Evolutionary conservation across 106 monocot genomes (phyloP).

Genomic region (Apostasia shenzhenica): DNA sequence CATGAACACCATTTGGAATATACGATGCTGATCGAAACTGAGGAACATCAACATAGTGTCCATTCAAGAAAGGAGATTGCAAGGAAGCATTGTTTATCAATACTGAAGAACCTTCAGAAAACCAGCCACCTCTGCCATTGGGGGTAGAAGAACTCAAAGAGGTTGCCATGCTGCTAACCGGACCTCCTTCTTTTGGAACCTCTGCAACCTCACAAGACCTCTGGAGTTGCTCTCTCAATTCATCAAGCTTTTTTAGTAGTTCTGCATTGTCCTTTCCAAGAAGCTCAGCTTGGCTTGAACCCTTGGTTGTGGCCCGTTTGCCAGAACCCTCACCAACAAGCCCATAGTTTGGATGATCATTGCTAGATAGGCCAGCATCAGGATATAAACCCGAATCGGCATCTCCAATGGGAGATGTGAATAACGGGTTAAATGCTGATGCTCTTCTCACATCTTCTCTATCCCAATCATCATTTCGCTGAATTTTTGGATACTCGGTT

Average conservation of each 20-base stretch:
- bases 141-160: conserved; percentile 14
- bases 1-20: conserved; percentile 27
- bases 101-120: conserved; percentile 24
- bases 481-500: conserved; percentile 2
- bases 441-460: conserved; percentile 11
- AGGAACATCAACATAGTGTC: conserved; percentile 12
- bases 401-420: conserved; percentile 37
- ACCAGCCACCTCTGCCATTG: conserved; percentile 20
- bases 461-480: conserved; percentile 9
- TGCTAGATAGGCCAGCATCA: conserved; percentile 49
- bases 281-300: conserved; percentile 23
- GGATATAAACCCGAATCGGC: conserved; percentile 45
- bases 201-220: conserved; percentile 49
- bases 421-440: conserved; percentile 11
- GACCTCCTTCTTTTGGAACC: conserved; percentile 25
- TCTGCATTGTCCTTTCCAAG: conserved; percentile 60
- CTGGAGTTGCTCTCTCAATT: conserved; percentile 69
- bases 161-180: background rate
- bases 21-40: conserved; percentile 27
- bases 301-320: conserved; percentile 24
- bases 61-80: conserved; percentile 18
- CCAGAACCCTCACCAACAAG: conserved; percentile 13
- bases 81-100: conserved; percentile 15
- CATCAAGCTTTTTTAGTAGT: conserved; percentile 83
- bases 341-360: conserved; percentile 15